A percentile compares a stretch with the other conserved stretches of the same genome.
These are phyloP conservation scores for Dothistroma septosporum DNA, from an alignment of 2,329 filamentous ascomycete genomes.

Conservation along the genomic window DNA sequence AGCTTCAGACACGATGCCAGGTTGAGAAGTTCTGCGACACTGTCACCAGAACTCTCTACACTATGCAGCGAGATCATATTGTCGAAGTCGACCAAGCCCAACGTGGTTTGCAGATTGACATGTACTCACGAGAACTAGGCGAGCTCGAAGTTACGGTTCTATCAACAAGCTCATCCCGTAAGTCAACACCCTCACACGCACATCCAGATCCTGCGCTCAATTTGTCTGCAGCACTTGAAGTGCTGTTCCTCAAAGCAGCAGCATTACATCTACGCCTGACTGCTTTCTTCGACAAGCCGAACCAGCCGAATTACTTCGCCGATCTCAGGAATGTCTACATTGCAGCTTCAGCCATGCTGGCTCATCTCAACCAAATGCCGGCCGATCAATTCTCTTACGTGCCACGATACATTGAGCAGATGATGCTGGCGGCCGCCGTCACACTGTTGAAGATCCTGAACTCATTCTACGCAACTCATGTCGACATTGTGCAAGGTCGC, in stretches of 20 bases:
- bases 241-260: conserved; percentile 67
- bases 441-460: conserved; percentile 72
- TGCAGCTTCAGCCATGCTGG: conserved; percentile 65
- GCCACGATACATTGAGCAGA: conserved; percentile 74
- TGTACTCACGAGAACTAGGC: conserved; percentile 36
- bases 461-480: conserved; percentile 68
- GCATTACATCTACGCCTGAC: conserved; percentile 71
- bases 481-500: conserved; percentile 64
- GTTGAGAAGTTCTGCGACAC: conserved; percentile 74
- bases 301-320: conserved; percentile 65
- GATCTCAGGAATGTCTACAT: conserved; percentile 73
- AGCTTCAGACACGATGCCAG: conserved; percentile 64
- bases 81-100: conserved; percentile 44
- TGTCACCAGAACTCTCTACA: conserved; percentile 74
- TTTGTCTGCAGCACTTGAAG: conserved; percentile 40
- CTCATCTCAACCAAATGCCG: conserved; percentile 61
- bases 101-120: conserved; percentile 36
- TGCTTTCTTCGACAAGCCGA: conserved; percentile 75
- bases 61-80: conserved; percentile 68
- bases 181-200: conserved; percentile 8
- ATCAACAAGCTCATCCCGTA: conserved; percentile 30
- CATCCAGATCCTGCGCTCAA: neutral
- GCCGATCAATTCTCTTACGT: conserved; percentile 58
- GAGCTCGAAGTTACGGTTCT: conserved; percentile 36
- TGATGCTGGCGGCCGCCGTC: conserved; percentile 77